Evolutionary conservation across 768 basidiomycete genomes (phyloP).

Genomic region (Leucocoprinus birnbaumii): DNA sequence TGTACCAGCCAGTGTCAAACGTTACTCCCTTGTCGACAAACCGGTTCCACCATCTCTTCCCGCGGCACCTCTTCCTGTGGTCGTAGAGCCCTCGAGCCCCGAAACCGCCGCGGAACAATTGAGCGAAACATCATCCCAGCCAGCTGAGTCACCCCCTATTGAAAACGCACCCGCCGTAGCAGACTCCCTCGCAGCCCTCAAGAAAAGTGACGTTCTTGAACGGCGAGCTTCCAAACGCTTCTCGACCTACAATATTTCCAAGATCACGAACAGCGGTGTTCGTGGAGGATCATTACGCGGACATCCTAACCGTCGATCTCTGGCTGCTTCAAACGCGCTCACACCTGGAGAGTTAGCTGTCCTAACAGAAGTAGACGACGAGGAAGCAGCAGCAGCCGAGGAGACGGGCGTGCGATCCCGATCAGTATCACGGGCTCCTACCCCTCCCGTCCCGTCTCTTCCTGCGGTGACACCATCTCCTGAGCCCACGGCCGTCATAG

Average conservation of each 20-base stretch:
- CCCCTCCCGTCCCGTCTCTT: constrained; percentile 45
- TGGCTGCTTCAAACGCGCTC: constrained; percentile 59
- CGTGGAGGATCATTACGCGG: constrained; percentile 48
- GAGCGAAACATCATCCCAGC: constrained; percentile 27
- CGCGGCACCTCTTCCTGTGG: constrained; percentile 37
- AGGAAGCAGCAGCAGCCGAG: constrained; percentile 27
- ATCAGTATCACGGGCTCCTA: constrained; percentile 24
- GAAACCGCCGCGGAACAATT: constrained; percentile 29
- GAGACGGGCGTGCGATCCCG: constrained; percentile 21
- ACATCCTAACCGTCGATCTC: constrained; percentile 61
- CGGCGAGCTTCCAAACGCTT: constrained; percentile 94
- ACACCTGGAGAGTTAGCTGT: constrained; percentile 73
- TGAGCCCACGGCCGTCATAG: constrained; percentile 25
- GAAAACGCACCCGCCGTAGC: constrained; percentile 51
- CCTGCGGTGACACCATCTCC: constrained; percentile 39
- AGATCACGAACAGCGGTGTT: constrained; percentile 70
- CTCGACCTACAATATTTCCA: constrained; percentile 90
- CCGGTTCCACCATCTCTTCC: too few species aligned
- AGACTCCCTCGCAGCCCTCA: constrained; percentile 82
- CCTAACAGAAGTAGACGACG: constrained; percentile 73
- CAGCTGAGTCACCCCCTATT: constrained; percentile 23
- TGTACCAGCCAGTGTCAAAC: constrained; percentile 69
- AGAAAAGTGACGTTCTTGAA: constrained; percentile 82
- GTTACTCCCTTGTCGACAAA: constrained; percentile 77
- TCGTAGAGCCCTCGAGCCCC: constrained; percentile 52